Evolutionary conservation across 768 basidiomycete genomes (phyloP), one percentile per base, ranked within the genome.

Genomic region (Lactarius vividus): DNA sequence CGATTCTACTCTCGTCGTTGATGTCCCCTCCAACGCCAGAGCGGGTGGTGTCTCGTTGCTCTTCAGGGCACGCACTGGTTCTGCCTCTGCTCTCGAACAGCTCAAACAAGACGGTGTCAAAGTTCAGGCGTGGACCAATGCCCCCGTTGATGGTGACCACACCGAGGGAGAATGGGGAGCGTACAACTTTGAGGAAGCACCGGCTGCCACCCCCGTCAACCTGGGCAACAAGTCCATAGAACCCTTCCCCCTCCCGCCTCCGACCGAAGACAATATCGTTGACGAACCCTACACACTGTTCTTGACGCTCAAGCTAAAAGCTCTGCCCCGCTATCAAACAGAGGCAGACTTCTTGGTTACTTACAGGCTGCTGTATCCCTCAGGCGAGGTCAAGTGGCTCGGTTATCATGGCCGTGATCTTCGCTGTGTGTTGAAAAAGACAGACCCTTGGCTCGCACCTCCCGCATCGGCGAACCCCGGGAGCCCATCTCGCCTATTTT

Each of bases 381-480:
- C 73, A 20, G 82, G 83, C 35, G 72, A 77, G 58, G 74, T 80
- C 52, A 73, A 72, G 59, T 85, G 84, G 84, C 75, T 84, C 28
- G 83, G 83, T 9, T 66, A 74, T 18, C 81, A 75, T 66, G 78
- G 79, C 16, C 75, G 75, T 11, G 80, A 85, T 71, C 83, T 84
- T 15, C 71, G 64, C 20, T 64, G 83, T 28, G 65, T 79, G n/a
- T 55, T 83, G 23, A 72, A 76, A 40, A 68, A 62, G 37, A 65
- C 65, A 28, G 71, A 75, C 49, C 70, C 70, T 23, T 65, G 63
- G 18, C 67, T 77, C 55, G 70, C 42, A 61, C 76, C n/a, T 59
- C 64, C 46, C 71, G 26, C 68, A 70, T 8, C 77, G 77, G 79
- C 39, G 59, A 39, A 37, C 46, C 28, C 67, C 58, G 59, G 60